These are phyloP conservation scores for Beauveria varroae DNA, from an alignment of 2,329 filamentous ascomycete species.

Conservation along the genomic window DNA sequence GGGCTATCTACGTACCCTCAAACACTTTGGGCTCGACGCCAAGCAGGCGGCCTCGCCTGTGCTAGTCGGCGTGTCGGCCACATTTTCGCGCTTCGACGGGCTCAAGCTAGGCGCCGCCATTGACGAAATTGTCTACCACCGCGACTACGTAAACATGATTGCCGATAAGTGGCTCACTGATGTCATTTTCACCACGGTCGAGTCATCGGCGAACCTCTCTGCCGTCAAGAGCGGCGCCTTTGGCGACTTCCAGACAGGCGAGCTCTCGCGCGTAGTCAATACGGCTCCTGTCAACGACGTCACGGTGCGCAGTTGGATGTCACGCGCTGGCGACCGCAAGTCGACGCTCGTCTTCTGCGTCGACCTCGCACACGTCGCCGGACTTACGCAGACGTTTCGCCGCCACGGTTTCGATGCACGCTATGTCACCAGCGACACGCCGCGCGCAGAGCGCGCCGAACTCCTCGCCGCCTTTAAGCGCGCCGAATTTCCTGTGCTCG, in stretches of 20 bases:
- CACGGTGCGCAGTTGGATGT: constrained; percentile 78
- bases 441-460: constrained; percentile 57
- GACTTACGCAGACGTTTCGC: constrained; percentile 69
- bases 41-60: constrained; percentile 42
- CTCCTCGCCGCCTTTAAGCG: constrained; percentile 69
- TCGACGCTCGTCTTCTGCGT: constrained; percentile 95
- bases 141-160: constrained; percentile 62
- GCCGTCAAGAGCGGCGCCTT: constrained; percentile 50
- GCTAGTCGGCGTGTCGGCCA: constrained; percentile 85
- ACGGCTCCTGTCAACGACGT: constrained; percentile 74
- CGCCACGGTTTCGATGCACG: constrained; percentile 72
- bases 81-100: constrained; percentile 72
- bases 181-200: constrained; percentile 89
- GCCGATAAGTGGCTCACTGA: constrained; percentile 86
- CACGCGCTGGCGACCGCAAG: constrained; percentile 63
- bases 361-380: constrained; percentile 72
- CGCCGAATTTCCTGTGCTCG: constrained; percentile 72
- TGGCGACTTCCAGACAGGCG: constrained; percentile 72
- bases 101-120: constrained; percentile 75
- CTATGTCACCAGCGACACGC: constrained; percentile 79
- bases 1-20: constrained; percentile 66
- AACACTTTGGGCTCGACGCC: constrained; percentile 66
- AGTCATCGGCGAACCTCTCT: constrained; percentile 72
- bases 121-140: constrained; percentile 94
- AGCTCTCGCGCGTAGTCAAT: constrained; percentile 80